Evolutionary conservation across 176 grass and related monocot species (phyloP), one percentile per base, ranked within the genome.

Genomic region (Aegilops speltoides): DNA sequence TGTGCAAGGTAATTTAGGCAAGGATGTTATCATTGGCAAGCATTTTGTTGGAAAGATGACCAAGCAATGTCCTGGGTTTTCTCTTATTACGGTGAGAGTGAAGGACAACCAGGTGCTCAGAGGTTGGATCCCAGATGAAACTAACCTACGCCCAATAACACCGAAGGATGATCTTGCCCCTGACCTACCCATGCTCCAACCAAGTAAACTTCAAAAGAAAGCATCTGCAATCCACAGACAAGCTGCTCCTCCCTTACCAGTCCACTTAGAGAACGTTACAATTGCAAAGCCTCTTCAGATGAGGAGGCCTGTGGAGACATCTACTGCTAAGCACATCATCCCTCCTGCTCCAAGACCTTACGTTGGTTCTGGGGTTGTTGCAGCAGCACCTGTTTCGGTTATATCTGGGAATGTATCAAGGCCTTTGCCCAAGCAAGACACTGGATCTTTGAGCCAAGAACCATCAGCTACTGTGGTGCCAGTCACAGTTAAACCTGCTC

Each of bases 51-150:
- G 86, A 20, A 88, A 85, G 82, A 68, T 88, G 82, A 20, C 82
- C 41, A 91, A 85, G 31, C 80, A 85, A 70, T 70, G 12, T 72
- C 69, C 82, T 54, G 89, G 89, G 10, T 88, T 91, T 81, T 85
- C 82, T 68, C 89, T 85, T 19, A 82, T 91, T 78, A 91, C 77
- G 38, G 89, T 91, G 32, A 91, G 85, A 85, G 62, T 91, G 63
- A 91, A 88, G 50, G 77, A 72, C 31, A 88, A 88, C 81, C 89
- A 85, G 63, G 54, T 91, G 20, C 86, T 91, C 86, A 91, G 74
- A 91, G 89, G 89, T 71, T 91, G 89, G 86, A 17, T 91, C 61
- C 89, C 86, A 64, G 86, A 91, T 88, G 82, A 81, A 88, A 82
- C 32, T 52, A 85, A 71, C 28, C 89, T 88, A 65, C 41, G 32